Base-by-base conservation (phyloP, 2,329 filamentous ascomycete species). In the Ceratocystis variospora region DNA sequence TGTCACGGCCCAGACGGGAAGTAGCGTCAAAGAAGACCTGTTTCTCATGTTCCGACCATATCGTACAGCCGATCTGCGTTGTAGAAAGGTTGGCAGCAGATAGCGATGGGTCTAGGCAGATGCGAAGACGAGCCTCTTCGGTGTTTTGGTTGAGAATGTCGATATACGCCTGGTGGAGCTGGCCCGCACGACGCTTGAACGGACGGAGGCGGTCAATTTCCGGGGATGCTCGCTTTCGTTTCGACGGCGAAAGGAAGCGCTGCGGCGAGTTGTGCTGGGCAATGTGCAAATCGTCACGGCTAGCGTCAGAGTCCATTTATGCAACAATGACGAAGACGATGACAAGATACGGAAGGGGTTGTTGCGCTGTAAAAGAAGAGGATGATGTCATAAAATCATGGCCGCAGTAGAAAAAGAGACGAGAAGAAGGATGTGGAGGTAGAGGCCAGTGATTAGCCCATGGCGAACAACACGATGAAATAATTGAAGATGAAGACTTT, bases 21-120 rank as follows among this genome's bases (percentile, higher is more conserved):
- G 95, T 74, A 0, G 83, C 81, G 15, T 81, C 77, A 73, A 90
- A 96, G 67, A 96, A 82, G 0, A 77, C 70, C 0, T 81, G 77
- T 72, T 96, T 96, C 72, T 96, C 92, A 0, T 76, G 71, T 0
- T 80, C 68, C 0, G 82, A 85, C 93, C 93, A 97, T 10, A 75
- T 70, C 0, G 86, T 84, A 31, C 84, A 79, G 25, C 90, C 91
- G 63, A 91, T 76, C 71, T 90, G 88, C 7, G 78, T 80, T 69
- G 85, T 80, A 19, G 79, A 73, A 64, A 87, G 83, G 33, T 83
- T 81, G 41, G 22, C n/a, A 2, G 41, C 31, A 1, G 63, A 8
- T n/a, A 22, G 25, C 15, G 22, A 25, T 7, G 46, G 33, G 15
- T 57, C 61, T 3, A 67, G 59, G 12, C 33, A 15, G 6, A n/a